Conservation (phyloP, 2,329 filamentous ascomycete species). For the Diaporthe sp. region DNA sequence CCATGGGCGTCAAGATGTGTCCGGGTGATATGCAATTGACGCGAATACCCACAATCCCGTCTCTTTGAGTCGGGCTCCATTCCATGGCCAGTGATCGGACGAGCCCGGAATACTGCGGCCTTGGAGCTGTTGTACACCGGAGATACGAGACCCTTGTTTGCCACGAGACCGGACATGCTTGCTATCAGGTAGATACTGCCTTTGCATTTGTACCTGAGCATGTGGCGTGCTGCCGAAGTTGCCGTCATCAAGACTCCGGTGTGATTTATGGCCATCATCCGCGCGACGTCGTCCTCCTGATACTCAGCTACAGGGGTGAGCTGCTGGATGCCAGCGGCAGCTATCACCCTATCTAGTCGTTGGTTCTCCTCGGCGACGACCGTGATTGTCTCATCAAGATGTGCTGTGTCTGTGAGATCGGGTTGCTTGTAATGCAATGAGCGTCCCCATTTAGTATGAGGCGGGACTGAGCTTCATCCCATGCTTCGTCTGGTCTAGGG, state of each 20-base stretch:
- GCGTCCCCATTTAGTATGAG: slow-evolving; percentile 76
- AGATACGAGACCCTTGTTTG: slow-evolving; percentile 73
- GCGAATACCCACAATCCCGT: slow-evolving; percentile 68
- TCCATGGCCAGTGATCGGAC: slow-evolving; percentile 74
- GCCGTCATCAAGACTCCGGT: slow-evolving; percentile 80
- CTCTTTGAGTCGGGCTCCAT: slow-evolving; percentile 64
- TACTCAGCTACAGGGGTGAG: slow-evolving; percentile 79
- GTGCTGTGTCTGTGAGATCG: slow-evolving; percentile 74
- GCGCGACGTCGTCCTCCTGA: slow-evolving; percentile 66
- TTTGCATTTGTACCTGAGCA: slow-evolving; percentile 63
- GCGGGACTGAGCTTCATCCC: slow-evolving; percentile 70
- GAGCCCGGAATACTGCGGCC: slow-evolving; percentile 75
- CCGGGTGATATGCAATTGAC: slow-evolving; percentile 80
- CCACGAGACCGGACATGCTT: slow-evolving; percentile 68
- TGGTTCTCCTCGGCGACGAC: slow-evolving; percentile 73
- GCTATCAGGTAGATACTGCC: slow-evolving; percentile 71
- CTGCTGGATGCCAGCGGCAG: slow-evolving; percentile 78
- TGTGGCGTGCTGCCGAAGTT: slow-evolving; percentile 77
- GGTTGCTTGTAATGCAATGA: slow-evolving; percentile 76
- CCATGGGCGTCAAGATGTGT: slow-evolving; percentile 80
- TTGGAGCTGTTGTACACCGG: slow-evolving; percentile 78
- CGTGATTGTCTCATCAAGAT: slow-evolving; percentile 70
- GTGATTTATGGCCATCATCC: slow-evolving; percentile 79
- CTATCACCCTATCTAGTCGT: slow-evolving; percentile 77
- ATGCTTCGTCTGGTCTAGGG: slow-evolving; percentile 67